A percentile compares a stretch with the other conserved stretches of the same genome.
These are phyloP conservation scores for Annulohypoxylon bovei DNA, from an alignment of 495 filamentous ascomycete genomes.

Conservation along the genomic window DNA sequence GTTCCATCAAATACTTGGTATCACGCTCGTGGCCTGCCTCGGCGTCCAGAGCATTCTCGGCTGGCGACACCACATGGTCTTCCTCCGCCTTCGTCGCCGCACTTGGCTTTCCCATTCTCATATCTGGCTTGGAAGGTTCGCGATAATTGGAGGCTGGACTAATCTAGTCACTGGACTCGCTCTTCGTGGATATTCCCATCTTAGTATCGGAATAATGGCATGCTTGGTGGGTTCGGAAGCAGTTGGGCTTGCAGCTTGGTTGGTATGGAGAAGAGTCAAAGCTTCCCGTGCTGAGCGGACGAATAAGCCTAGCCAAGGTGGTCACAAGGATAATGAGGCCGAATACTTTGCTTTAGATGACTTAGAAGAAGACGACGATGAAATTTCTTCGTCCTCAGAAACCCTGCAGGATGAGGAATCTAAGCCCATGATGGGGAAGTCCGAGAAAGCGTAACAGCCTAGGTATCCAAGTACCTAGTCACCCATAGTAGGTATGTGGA, in stretches of 20 bases:
- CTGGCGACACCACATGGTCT: slow-evolving; percentile 18
- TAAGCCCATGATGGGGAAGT: slow-evolving; percentile 10
- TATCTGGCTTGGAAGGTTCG: slow-evolving; percentile 13
- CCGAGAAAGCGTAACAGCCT: slow-evolving; percentile 1
- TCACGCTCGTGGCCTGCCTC: slow-evolving; percentile 3
- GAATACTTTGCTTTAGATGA: slow-evolving; percentile 2
- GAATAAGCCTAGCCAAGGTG: neutral
- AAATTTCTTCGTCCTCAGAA: neutral
- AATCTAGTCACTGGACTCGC: slow-evolving; percentile 1
- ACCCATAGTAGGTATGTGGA: neutral
- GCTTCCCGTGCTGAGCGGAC: neutral
- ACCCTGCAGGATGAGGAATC: slow-evolving; percentile 6
- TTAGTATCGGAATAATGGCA: neutral
- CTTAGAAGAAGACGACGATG: neutral
- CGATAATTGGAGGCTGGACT: slow-evolving; percentile 10
- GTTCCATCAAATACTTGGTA: slow-evolving; percentile 9
- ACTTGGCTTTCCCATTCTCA: slow-evolving; percentile 16
- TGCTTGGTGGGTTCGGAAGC: neutral
- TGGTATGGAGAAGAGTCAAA: neutral
- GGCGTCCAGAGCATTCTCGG: slow-evolving; percentile 7
- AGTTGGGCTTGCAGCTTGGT: neutral
- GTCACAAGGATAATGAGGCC: neutral
- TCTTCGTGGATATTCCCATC: slow-evolving; percentile 2
- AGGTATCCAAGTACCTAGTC: neutral
- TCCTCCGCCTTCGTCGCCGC: slow-evolving; percentile 8